Evolutionary conservation across 2,329 filamentous ascomycete genomes (phyloP).

Genomic region (Pseudogymnoascus sp.): DNA sequence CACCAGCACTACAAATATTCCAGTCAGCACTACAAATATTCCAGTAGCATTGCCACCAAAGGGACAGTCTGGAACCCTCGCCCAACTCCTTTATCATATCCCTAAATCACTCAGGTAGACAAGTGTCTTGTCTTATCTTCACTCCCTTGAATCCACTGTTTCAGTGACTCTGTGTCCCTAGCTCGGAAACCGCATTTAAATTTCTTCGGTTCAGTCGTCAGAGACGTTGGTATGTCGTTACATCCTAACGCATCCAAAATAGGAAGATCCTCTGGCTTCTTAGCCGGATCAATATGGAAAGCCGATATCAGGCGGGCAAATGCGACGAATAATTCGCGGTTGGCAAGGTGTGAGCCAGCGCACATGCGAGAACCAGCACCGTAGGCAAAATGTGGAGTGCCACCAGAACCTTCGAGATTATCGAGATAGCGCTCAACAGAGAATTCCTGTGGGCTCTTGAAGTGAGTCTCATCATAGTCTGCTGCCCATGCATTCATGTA

Average conservation of each 20-base stretch:
- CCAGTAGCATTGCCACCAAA: background rate
- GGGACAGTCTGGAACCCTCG: background rate
- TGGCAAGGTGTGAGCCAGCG: conserved; percentile 53
- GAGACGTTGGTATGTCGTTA: conserved; percentile 45
- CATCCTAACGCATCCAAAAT: conserved; percentile 49
- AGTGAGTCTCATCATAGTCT: conserved; percentile 62
- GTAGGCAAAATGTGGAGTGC: conserved; percentile 54
- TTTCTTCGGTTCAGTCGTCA: conserved; percentile 53
- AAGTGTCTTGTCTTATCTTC: conserved; percentile 17
- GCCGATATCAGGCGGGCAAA: conserved; percentile 51
- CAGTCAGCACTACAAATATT: background rate
- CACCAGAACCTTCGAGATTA: conserved; percentile 34
- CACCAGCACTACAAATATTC: too few relatives aligned
- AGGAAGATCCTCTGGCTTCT: conserved; percentile 38
- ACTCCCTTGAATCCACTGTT: conserved; percentile 43
- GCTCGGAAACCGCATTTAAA: conserved; percentile 50
- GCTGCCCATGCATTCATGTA: conserved; percentile 76
- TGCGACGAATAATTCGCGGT: conserved; percentile 53
- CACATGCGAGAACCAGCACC: conserved; percentile 57
- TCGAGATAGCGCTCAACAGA: conserved; percentile 64
- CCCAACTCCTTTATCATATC: background rate
- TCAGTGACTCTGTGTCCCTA: conserved; percentile 36
- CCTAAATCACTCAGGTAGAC: background rate
- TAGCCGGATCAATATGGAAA: conserved; percentile 44
- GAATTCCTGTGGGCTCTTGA: conserved; percentile 54